Base-by-base conservation (phyloP, 371 early-diverging fungal genomes). In the Rhizopus arrhizus region DNA sequence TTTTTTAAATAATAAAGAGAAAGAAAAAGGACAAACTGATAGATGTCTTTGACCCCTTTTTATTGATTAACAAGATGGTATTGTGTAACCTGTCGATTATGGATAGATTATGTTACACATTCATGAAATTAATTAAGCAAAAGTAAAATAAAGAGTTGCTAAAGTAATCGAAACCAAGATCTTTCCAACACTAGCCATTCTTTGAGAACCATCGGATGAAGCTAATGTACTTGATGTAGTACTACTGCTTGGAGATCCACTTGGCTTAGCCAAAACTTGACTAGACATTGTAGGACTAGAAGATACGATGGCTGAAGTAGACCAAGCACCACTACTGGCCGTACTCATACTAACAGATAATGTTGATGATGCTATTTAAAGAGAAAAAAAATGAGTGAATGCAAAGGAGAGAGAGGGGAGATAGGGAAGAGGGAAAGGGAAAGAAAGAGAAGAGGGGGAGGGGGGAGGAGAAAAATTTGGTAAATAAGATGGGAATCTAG, bases 251-350 rank as follows among this genome's bases (percentile, higher is more conserved):
- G 46, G 32, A 11, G 61, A 57, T n/a, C 58, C 61, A 43, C 60
- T 68, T 4, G 64, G 57, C 48, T 53, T 63, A 31, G 64, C 57
- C 15, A 34, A 7, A 57, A 35, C 32, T 48, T 22, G 31, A 51
- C 42, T 48, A 43, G 56, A 56, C 15, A 45, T 35, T 43, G 43
- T 53, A 32, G 43, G 34, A 13, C 59, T 32, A 28, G 41, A 32
- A 16, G 56, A 5, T 47, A 46, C 47, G 32, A 28, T 34, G 15
- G 13, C 5, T 5, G 43, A 43, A 13, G 15, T 0, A n/a, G 43
- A 43, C 43, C 43, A 56, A 33, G 16, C 2, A 29, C 22, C 22
- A 22, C 22, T 22, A 22, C 41, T 56, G 29, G 56, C 32, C 32
- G 32, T 56, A 32, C 33, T 42, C 34, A 34, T 43, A 32, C 32